Conservation (phyloP, 2,329 filamentous ascomycete genomes). For the Phialophora expanda region DNA sequence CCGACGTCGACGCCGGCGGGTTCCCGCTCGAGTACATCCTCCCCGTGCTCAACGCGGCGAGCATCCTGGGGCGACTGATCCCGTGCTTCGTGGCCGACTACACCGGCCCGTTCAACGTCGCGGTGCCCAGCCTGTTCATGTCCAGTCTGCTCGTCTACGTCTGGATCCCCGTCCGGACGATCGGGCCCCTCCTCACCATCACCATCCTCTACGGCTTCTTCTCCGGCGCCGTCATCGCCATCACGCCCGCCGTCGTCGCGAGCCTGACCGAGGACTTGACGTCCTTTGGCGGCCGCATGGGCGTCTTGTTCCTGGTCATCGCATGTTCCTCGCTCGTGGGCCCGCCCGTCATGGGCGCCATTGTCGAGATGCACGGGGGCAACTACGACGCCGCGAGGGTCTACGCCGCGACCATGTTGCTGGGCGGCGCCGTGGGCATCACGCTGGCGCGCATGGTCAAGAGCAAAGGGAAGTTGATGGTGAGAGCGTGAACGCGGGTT, state of each 20-base stretch:
- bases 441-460: background rate
- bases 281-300: slow-evolving; percentile 7
- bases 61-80: slow-evolving; percentile 43
- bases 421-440: background rate
- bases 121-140: slow-evolving; percentile 44
- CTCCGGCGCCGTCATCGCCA: slow-evolving; percentile 57
- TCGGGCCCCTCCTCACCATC: slow-evolving; percentile 66
- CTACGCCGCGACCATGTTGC: background rate
- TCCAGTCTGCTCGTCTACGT: slow-evolving; percentile 58
- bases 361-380: slow-evolving; percentile 6
- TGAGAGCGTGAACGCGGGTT: background rate
- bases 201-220: slow-evolving; percentile 71
- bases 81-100: slow-evolving; percentile 43
- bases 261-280: slow-evolving; percentile 4
- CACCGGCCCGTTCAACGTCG: slow-evolving; percentile 38
- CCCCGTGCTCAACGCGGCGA: slow-evolving; percentile 58
- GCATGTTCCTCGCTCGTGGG: background rate
- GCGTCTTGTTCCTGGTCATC: slow-evolving; percentile 6
- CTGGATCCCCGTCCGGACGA: slow-evolving; percentile 59
- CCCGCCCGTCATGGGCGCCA: slow-evolving; percentile 6
- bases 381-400: background rate
- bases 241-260: slow-evolving; percentile 67
- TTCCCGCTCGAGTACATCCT: slow-evolving; percentile 52
- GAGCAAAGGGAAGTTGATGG: background rate
- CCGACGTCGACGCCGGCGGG: slow-evolving; percentile 39